phyloP scores from a whole-genome alignment of 768 basidiomycete genomes.

The Pholiota microspora region DNA sequence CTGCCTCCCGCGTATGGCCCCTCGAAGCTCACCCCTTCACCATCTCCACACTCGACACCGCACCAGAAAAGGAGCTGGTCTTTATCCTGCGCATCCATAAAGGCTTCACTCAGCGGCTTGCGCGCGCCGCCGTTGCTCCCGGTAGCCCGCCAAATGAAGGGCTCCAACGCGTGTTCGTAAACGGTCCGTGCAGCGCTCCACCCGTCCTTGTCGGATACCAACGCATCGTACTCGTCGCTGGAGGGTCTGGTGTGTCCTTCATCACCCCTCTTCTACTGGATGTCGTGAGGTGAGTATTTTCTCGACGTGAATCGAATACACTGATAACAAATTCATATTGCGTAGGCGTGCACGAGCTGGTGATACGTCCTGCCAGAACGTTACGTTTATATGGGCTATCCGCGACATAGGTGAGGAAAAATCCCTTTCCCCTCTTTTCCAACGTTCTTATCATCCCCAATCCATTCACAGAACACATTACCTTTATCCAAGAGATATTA shows the following conservation, averaged over 20 bases:
- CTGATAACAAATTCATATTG: too few species aligned
- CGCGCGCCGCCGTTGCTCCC: constrained; percentile 13
- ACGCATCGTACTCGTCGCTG: constrained; percentile 42
- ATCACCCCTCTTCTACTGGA: constrained; percentile 43
- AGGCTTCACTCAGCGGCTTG: constrained; percentile 59
- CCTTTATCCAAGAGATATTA: background rate
- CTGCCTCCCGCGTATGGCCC: background rate
- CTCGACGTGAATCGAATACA: too few species aligned
- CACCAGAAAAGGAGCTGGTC: constrained; percentile 39
- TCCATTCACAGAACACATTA: background rate
- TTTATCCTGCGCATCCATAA: constrained; percentile 62
- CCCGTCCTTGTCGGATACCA: constrained; percentile 34
- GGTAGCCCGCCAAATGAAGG: background rate
- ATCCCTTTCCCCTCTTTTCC: background rate
- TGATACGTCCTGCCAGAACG: constrained; percentile 24
- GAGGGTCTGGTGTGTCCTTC: constrained; percentile 51
- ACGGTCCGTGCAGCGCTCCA: constrained; percentile 47
- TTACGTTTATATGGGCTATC: constrained; percentile 45
- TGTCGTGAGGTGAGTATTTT: constrained; percentile 32
- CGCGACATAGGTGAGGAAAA: constrained; percentile 37
- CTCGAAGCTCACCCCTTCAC: constrained; percentile 52
- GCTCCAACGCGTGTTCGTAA: constrained; percentile 42
- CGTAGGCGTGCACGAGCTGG: constrained; percentile 25
- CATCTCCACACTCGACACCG: constrained; percentile 43
- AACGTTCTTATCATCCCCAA: background rate